A percentile compares a stretch with the other conserved stretches of the same genome.
phyloP scores from a whole-genome alignment of 331 rosid species.

The Quercus lobata region DNA sequence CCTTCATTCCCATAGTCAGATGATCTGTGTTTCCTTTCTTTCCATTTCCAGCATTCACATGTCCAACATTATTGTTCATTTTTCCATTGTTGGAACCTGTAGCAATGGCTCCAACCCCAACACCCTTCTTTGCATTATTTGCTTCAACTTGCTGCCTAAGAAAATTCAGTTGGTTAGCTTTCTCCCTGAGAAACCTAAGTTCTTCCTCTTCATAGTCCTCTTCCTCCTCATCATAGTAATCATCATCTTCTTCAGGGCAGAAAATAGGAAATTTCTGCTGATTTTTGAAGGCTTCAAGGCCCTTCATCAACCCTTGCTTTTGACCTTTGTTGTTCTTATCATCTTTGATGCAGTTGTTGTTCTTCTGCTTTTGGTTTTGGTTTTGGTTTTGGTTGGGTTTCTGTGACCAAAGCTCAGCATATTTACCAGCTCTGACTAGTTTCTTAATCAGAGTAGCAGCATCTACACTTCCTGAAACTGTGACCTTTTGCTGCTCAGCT shows the following conservation, averaged over 20 bases:
- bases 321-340: conserved; percentile 53
- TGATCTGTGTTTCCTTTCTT: conserved; percentile 38
- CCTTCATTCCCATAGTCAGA: conserved; percentile 46
- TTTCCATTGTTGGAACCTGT: conserved; percentile 34
- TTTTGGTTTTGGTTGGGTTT: conserved; percentile 51
- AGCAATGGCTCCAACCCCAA: conserved; percentile 22
- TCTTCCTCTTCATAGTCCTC: conserved; percentile 46
- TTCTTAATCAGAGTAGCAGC: conserved; percentile 67
- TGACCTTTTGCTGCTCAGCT: conserved; percentile 80
- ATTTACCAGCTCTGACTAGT: conserved; percentile 69
- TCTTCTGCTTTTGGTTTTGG: conserved; percentile 58
- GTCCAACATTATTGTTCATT: conserved; percentile 39
- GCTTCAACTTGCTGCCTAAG: conserved; percentile 57
- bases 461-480: conserved; percentile 78
- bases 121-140: conserved; percentile 38
- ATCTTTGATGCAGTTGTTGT: conserved; percentile 51
- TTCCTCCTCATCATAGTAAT: conserved; percentile 37
- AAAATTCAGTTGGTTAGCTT: conserved; percentile 37
- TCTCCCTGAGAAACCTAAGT: conserved; percentile 39
- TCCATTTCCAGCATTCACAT: conserved; percentile 43
- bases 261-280: conserved; percentile 53
- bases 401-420: conserved; percentile 77
- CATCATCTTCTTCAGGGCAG: conserved; percentile 49
- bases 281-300: conserved; percentile 50
- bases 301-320: conserved; percentile 43